Conservation (phyloP, 2,329 filamentous ascomycete genomes). For the Paecilomyces formosus region DNA sequence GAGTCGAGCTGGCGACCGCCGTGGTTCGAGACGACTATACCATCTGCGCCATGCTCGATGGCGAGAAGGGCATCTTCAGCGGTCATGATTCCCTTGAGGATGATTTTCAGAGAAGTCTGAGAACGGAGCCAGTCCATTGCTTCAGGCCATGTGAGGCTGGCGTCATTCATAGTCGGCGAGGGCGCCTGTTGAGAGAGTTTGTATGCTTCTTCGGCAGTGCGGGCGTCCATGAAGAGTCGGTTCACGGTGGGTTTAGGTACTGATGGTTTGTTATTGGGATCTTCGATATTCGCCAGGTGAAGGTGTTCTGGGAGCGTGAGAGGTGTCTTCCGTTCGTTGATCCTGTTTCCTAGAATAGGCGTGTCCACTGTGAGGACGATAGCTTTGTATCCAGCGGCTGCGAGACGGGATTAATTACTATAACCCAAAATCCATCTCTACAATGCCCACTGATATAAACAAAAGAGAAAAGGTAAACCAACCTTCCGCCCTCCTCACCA, state of each 20-base stretch:
- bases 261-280: neutral
- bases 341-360: constrained; percentile 37
- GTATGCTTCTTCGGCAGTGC: neutral
- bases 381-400: constrained; percentile 39
- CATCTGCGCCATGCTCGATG: constrained; percentile 10
- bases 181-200: neutral
- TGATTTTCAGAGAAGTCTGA: constrained; percentile 17
- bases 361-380: constrained; percentile 47
- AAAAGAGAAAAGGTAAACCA: neutral
- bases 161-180: constrained; percentile 1
- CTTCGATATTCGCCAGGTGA: neutral
- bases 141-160: constrained; percentile 12
- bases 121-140: constrained; percentile 13
- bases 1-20: neutral
- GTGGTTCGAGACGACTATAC: constrained; percentile 5
- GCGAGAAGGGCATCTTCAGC: constrained; percentile 12
- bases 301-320: neutral
- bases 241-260: neutral
- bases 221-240: neutral
- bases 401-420: neutral
- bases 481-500: constrained; percentile 32
- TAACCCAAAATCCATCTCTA: neutral
- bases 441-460: neutral
- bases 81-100: constrained; percentile 14
- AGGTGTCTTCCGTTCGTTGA: neutral